Conservation (phyloP, 495 filamentous ascomycete species). For the Neurospora sp. region DNA sequence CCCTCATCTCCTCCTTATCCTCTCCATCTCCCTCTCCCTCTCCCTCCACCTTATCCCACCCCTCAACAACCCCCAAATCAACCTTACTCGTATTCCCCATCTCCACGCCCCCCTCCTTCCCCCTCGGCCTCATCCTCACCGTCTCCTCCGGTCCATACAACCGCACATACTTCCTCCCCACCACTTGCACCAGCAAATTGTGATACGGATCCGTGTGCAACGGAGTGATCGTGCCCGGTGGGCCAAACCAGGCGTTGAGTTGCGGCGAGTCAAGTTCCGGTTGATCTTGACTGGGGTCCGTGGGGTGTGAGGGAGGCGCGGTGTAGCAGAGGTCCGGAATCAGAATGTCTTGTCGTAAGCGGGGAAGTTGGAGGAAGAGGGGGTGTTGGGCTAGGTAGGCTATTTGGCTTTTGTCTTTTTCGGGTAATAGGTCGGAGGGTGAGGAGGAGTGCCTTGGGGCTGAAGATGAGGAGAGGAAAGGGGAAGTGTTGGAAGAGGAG, state of each 20-base stretch:
- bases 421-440: background rate
- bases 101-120: conserved; percentile 62
- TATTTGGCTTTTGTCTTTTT: conserved; percentile 10
- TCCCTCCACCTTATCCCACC: conserved; percentile 31
- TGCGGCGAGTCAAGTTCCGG: conserved; percentile 41
- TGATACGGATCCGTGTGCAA: conserved; percentile 91
- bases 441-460: background rate
- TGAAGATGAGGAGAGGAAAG: background rate
- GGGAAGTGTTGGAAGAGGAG: background rate
- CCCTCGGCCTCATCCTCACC: conserved; percentile 51
- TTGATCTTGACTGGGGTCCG: conserved; percentile 41
- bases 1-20: background rate
- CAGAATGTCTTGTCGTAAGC: conserved; percentile 62
- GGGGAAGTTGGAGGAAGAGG: conserved; percentile 73
- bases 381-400: conserved; percentile 90
- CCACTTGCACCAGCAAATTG: conserved; percentile 84
- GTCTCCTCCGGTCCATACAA: conserved; percentile 64
- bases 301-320: conserved; percentile 42
- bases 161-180: conserved; percentile 82
- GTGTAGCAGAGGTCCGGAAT: conserved; percentile 84
- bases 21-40: conserved; percentile 9
- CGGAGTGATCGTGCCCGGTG: conserved; percentile 77
- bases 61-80: conserved; percentile 56
- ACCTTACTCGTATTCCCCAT: conserved; percentile 85
- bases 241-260: conserved; percentile 92